A percentile compares a stretch with the other conserved stretches of the same genome.
Conservation (phyloP, 1,284 basidiomycete genomes). For the Sporisorium graminicola region DNA sequence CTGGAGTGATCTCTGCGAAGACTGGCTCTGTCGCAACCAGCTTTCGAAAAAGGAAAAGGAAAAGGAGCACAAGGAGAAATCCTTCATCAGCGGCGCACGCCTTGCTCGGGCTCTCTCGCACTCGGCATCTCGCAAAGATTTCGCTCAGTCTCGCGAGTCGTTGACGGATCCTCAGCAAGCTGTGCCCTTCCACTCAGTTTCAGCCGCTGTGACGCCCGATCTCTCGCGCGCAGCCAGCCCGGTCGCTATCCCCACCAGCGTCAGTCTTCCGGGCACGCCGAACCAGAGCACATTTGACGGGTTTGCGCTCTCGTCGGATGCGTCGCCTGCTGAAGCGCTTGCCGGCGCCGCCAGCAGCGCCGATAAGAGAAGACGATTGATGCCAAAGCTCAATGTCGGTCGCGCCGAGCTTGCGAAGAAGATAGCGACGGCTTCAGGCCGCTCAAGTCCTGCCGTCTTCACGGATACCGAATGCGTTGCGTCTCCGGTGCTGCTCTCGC, state of each 20-base stretch:
- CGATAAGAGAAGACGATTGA: conserved; percentile 24
- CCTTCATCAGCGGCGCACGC: conserved; percentile 41
- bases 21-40: conserved; percentile 68
- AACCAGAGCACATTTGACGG: conserved; percentile 41
- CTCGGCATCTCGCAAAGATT: conserved; percentile 25
- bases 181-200: conserved; percentile 23
- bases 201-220: conserved; percentile 44
- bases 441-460: conserved; percentile 29
- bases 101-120: conserved; percentile 42
- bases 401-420: conserved; percentile 30
- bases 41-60: conserved; percentile 31
- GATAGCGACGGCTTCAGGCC: conserved; percentile 15
- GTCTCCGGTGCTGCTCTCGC: conserved; percentile 40
- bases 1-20: conserved; percentile 70
- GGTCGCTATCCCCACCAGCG: conserved; percentile 27
- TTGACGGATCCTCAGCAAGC: conserved; percentile 16
- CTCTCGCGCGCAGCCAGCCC: conserved; percentile 49
- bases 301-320: conserved; percentile 10
- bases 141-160: conserved; percentile 17
- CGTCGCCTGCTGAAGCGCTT: background rate
- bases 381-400: conserved; percentile 43
- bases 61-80: conserved; percentile 32
- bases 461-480: conserved; percentile 28
- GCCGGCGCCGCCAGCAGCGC: conserved; percentile 6
- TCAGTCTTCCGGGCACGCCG: conserved; percentile 43